phyloP scores from a whole-genome alignment of 495 filamentous ascomycete species.

The Pyronema omphalodes region DNA sequence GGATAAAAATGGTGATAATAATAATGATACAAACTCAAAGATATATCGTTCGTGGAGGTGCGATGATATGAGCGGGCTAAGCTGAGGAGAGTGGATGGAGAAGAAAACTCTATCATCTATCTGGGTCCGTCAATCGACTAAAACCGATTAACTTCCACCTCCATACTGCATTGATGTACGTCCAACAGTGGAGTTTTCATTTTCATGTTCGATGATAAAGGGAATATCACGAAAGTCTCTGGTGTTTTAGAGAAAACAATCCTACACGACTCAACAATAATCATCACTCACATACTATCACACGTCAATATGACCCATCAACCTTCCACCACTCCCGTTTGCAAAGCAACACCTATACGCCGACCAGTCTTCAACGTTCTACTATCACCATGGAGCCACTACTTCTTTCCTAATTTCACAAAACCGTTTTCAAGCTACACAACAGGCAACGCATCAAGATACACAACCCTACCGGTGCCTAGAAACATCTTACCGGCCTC shows the following conservation, averaged over 20 bases:
- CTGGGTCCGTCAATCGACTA: neutral
- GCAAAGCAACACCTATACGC: no score
- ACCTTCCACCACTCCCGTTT: neutral
- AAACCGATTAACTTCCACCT: neutral
- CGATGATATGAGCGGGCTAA: neutral
- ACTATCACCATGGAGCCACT: neutral
- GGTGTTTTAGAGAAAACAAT: neutral
- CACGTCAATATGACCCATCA: neutral
- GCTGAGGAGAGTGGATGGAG: neutral
- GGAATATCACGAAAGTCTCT: neutral
- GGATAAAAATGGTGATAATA: slow-evolving; percentile 2
- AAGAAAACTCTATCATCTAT: neutral
- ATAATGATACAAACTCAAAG: neutral
- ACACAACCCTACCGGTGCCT: no score
- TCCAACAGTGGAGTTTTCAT: neutral
- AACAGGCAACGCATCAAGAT: no score
- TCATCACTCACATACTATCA: neutral
- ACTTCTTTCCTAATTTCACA: neutral
- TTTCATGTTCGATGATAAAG: neutral
- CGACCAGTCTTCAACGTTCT: no score
- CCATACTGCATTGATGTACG: neutral
- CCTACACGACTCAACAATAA: neutral
- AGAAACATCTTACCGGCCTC: no score
- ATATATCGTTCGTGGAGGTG: neutral
- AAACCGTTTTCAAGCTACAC: neutral